Percentiles rank a stretch among this genome's conserved stretches.
phyloP scores from a whole-genome alignment of 2,329 filamentous ascomycete genomes.

The Arthrocladium fulminans region DNA sequence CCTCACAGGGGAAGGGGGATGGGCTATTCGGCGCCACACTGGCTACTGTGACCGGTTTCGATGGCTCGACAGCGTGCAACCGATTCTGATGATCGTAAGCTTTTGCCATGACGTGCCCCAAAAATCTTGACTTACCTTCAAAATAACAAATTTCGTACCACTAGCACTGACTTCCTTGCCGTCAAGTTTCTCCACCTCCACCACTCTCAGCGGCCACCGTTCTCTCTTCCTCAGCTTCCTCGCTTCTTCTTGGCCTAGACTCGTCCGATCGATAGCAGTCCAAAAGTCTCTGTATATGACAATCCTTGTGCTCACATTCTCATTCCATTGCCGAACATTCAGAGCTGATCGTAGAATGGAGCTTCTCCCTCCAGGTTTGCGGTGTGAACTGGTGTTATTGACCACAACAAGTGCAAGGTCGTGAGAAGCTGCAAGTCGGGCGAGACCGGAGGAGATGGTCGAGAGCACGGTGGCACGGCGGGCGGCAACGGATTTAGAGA shows the following conservation, averaged over 20 bases:
- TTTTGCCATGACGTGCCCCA: not conserved
- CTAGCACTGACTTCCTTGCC: slow-evolving; percentile 38
- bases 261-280: slow-evolving; percentile 31
- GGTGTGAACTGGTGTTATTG: slow-evolving; percentile 73
- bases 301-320: slow-evolving; percentile 61
- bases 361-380: slow-evolving; percentile 51
- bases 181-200: slow-evolving; percentile 56
- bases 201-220: slow-evolving; percentile 43
- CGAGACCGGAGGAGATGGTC: slow-evolving; percentile 18
- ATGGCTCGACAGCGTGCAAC: not conserved
- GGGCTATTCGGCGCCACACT: slow-evolving; percentile 9
- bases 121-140: slow-evolving; percentile 25
- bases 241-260: slow-evolving; percentile 25
- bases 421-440: slow-evolving; percentile 62
- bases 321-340: slow-evolving; percentile 70
- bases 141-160: slow-evolving; percentile 34
- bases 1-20: not conserved
- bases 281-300: slow-evolving; percentile 73
- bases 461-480: slow-evolving; percentile 28
- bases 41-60: not conserved
- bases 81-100: not conserved
- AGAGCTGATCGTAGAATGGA: slow-evolving; percentile 68
- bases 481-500: slow-evolving; percentile 24
- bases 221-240: not conserved
- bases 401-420: slow-evolving; percentile 66